Conservation (phyloP, 345 rosid genomes). For the Cardamine occulta region DNA sequence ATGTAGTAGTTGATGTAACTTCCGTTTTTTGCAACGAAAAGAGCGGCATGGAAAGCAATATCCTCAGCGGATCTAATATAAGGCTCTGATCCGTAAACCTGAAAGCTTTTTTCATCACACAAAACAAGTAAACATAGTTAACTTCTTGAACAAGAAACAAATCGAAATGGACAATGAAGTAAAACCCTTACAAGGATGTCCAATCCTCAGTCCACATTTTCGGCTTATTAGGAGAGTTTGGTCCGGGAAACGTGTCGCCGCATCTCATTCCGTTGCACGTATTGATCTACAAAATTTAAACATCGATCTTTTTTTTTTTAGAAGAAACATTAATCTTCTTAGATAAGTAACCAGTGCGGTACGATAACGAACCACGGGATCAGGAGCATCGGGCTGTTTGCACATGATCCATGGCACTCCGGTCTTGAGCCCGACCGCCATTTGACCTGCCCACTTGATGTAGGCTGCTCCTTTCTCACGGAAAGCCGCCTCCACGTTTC, state of each 20-base stretch:
- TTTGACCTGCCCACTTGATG: slow-evolving; percentile 76
- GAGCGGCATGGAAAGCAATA: slow-evolving; percentile 77
- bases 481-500: slow-evolving; percentile 58
- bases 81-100: slow-evolving; percentile 71
- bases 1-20: slow-evolving; percentile 85
- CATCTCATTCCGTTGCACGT: slow-evolving; percentile 89
- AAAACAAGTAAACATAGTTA: slow-evolving; percentile 6
- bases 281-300: slow-evolving; percentile 58
- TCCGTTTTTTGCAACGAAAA: slow-evolving; percentile 84
- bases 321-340: neutral
- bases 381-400: slow-evolving; percentile 87
- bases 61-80: slow-evolving; percentile 71
- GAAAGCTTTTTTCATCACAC: slow-evolving; percentile 52
- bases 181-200: slow-evolving; percentile 76
- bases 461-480: slow-evolving; percentile 60
- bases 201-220: slow-evolving; percentile 89
- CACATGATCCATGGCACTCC: slow-evolving; percentile 99
- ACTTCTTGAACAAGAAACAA: slow-evolving; percentile 25
- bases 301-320: neutral
- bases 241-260: slow-evolving; percentile 78
- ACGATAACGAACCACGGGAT: slow-evolving; percentile 64
- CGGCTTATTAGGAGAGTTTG: slow-evolving; percentile 85
- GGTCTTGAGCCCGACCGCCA: slow-evolving; percentile 72
- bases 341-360: neutral
- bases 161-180: neutral